phyloP scores from a whole-genome alignment of 768 basidiomycete genomes.

The Daedaleopsis nitida region DNA sequence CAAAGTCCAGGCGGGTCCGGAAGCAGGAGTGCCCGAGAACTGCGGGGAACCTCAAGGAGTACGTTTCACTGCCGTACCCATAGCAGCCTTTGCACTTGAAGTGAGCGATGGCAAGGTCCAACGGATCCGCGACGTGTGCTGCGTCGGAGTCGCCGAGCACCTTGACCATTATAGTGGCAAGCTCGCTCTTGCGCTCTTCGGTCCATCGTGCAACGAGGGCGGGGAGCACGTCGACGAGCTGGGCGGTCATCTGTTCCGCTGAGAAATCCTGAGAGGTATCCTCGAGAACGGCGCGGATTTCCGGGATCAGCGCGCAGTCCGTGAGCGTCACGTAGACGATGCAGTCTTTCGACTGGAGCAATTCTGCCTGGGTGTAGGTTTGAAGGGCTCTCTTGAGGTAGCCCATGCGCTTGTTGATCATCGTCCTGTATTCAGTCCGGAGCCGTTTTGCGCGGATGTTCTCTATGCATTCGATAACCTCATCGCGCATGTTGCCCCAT shows the following conservation, averaged over 20 bases:
- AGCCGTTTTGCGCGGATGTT: neutral
- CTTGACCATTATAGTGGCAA: neutral
- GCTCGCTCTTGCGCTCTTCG: neutral
- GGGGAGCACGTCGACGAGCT: neutral
- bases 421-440: neutral
- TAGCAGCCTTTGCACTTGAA: neutral
- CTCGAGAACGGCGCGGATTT: neutral
- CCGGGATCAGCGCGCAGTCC: constrained; percentile 4
- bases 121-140: neutral
- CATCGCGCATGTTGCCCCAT: neutral
- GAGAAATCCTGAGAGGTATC: neutral
- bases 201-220: constrained; percentile 1
- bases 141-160: neutral
- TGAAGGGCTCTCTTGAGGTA: neutral
- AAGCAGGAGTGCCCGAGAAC: neutral
- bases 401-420: neutral
- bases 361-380: neutral
- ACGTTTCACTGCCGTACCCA: neutral
- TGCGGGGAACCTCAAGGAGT: neutral
- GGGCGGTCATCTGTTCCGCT: neutral
- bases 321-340: neutral
- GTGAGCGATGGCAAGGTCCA: neutral
- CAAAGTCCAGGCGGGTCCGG: neutral
- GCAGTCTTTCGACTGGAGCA: neutral
- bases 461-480: neutral